Base-by-base conservation (phyloP, 345 rosid species). In the Jatropha curcas region DNA sequence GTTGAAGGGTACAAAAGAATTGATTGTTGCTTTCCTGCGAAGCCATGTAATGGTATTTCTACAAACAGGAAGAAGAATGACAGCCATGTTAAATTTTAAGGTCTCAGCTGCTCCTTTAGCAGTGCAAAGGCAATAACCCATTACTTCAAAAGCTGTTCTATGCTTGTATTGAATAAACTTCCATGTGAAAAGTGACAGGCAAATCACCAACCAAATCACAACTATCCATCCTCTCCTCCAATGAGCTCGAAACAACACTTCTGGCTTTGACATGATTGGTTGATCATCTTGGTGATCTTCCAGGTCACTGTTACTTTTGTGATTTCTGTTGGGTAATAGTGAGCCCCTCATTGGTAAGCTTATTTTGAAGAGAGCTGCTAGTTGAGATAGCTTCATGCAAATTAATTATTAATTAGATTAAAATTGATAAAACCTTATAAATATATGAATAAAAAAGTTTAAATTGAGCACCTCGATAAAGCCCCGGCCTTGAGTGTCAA, bases 81-180 rank as follows among this genome's bases (percentile, higher is more conserved):
- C 57, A 70, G 88, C 88, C 88, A 87, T 87, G 70, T 87, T 87
- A 79, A 85, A 71, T 65, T 87, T 87, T 14, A 87, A 78, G 9
- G 88, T 87, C 72, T 87, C 90, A 1, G 90, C 90, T 0, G 90
- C 88, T 52, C 90, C 90, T 31, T 87, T 87, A 31, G 90, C 88
- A 0, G 90, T 83, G 74, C 82, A 78, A 53, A 87, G 83, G 68
- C 90, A 87, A 41, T 87, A 87, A 0, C 90, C 90, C 90, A 87
- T 87, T 55, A 87, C 86, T 77, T 83, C 70, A 25, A 78, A 87
- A 30, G 88, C 90, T 46, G 68, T 33, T 48, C 87, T 72, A 14
- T 82, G 81, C 34, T 73, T 71, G 70, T 87, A 87, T 22, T 85
- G 90, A 16, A 81, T 56, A 79, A 87, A 87, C 67, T 87, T 87